Evolutionary conservation across 164 flowering plant genomes (phyloP).

Genomic region (Euptelea pleiosperma): DNA sequence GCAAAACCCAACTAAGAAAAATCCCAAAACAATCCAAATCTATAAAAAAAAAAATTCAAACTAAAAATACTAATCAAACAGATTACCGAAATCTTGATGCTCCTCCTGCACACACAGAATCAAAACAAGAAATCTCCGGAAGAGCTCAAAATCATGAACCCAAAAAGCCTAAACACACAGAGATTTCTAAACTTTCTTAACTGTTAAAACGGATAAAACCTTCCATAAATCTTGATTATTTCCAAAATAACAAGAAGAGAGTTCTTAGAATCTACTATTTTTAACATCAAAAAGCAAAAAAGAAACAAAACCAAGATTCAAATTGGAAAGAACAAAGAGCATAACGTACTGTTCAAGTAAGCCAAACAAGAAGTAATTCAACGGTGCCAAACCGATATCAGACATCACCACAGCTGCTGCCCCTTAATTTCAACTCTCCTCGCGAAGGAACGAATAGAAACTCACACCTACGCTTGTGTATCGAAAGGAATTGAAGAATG

Average conservation of each 20-base stretch:
- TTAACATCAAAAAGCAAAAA: not conserved
- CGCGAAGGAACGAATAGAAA: not conserved
- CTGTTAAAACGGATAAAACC: conserved; percentile 3
- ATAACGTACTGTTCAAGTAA: conserved; percentile 1
- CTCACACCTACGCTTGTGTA: too few species aligned
- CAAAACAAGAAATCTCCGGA: too few species aligned
- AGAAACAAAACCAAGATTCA: not conserved
- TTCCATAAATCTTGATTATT: not conserved
- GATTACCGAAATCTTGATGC: too few species aligned
- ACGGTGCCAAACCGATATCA: too few species aligned
- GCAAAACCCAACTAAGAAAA: not conserved
- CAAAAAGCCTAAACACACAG: not conserved
- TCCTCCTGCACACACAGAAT: too few species aligned
- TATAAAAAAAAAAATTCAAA: too few species aligned
- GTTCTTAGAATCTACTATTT: too few species aligned
- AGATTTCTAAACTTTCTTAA: not conserved
- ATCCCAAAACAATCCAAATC: too few species aligned
- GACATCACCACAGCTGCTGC: not conserved
- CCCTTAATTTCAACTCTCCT: not conserved
- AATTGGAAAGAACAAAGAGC: not conserved
- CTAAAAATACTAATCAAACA: too few species aligned
- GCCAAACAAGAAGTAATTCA: conserved; percentile 1
- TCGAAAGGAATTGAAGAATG: too few species aligned
- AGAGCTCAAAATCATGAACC: not conserved
- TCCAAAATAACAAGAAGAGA: too few species aligned